Base-by-base conservation (phyloP, 108 stramenopile species). In the Fragilaria crotonensis region DNA sequence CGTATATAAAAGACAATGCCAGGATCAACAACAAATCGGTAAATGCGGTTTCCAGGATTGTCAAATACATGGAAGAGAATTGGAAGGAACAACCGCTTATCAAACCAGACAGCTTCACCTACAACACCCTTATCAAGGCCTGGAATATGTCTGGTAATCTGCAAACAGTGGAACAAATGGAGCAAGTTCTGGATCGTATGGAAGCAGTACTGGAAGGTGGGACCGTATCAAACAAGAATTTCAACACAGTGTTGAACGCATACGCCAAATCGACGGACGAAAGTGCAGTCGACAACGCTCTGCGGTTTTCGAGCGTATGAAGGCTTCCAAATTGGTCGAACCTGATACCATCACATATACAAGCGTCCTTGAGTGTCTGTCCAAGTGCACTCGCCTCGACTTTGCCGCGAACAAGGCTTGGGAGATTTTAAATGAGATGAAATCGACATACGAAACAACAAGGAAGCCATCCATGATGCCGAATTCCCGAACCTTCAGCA, bases 261-360 rank as follows among this genome's bases (percentile, higher is more conserved):
- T 56, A 75, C 27, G 77, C 77, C 4, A 78, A 78, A 48, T 62
- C 52, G 33, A 51, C 29, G 21, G 48, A 54, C 17, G 26, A 25
- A 25, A n/a, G 22, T 41, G 60, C 64, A 21, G 31, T 60, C 5
- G 49, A 28, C 18, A 67, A 70, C 26, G 72, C 65, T 3, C 14
- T 56, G 19, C 11, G 33, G 17, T 25, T 73, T 19, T 45, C 70
- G 30, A 57, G 52, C 54, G 59, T 30, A 55, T 79, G 58, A 53
- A 70, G 52, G 49, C 41, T 20, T 66, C 63, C 26, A 19, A 53
- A 25, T 45, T 17, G 5, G 14, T 41, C n/a, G 18, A 60, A 51
- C 68, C 77, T 2, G 77, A 79, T 60, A 70, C 70, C 21, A 73
- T 79, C 47, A 67, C 59, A 31, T 73, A 64, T 52, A 79, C 77